Base-by-base conservation (phyloP, 495 filamentous ascomycete genomes). In the Pseudevernia furfuracea region DNA sequence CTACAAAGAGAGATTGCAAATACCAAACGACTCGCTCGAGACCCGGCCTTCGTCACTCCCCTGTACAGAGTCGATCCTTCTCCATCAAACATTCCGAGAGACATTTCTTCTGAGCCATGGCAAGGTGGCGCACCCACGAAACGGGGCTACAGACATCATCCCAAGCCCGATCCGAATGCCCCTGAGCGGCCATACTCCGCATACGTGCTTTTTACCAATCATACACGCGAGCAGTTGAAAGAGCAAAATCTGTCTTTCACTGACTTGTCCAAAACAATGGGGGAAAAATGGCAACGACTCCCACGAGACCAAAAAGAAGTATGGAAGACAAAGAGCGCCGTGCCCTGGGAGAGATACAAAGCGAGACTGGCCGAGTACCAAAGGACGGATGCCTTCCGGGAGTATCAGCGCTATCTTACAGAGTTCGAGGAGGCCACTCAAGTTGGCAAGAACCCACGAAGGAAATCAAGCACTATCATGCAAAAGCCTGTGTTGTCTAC, bases 1-100 rank as follows among this genome's bases (percentile, higher is more conserved):
- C 52, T 71, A 61, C 69, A 71, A 60, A 60, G 60, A 48, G 68
- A 71, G 56, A 70, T 71, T 60, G 68, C 65, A 5, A 65, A 65
- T 34, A 59, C 64, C 34, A 59, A 60, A 55, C 32, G 58, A 28
- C 49, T 60, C 11, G 56, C 49, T 43, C 59, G 52, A 17, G 39
- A 28, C 28, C 46, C 56, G 23, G 53, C 60, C 14, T 52, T 59
- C 46, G 53, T 60, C 38, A 44, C 19, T 32, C 60, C 60, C n/a
- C 23, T 59, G 14, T 67, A 64, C 12, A 52, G 59, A 15, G 44
- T 46, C 17, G 25, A 32, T 21, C n/a, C 44, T 28, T 15, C 10
- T 21, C 49, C 60, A 58, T 28, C 25, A 15, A 19, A 2, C 32
- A 55, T 25, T 38, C 17, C n/a, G 36, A 14, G n/a, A 46, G 34